Percentiles rank a stretch among this genome's conserved stretches.
Conservation (phyloP, 2,329 filamentous ascomycete genomes). For the Colletotrichum musae region DNA sequence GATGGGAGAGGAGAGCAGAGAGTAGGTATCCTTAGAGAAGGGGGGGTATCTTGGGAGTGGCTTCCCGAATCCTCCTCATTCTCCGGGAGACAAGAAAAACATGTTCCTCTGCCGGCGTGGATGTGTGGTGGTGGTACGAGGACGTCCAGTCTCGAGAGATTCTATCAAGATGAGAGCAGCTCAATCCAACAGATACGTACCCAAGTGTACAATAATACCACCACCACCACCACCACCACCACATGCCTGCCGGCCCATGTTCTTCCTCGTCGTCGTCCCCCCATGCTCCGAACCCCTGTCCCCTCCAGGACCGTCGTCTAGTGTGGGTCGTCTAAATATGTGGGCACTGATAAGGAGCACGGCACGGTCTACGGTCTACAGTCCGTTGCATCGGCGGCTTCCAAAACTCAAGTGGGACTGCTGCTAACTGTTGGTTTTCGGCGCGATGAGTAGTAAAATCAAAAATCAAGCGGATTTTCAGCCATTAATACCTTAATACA, state of each 20-base stretch:
- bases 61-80: conserved; percentile 19
- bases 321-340: conserved; percentile 29
- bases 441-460: no score
- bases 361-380: background rate
- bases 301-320: conserved; percentile 3
- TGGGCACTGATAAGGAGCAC: conserved; percentile 42
- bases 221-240: background rate
- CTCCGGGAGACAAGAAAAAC: conserved; percentile 22
- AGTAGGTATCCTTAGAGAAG: no score
- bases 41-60: conserved; percentile 5
- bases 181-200: background rate
- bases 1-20: no score
- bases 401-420: no score
- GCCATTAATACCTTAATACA: no score
- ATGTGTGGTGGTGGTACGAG: conserved; percentile 33
- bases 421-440: no score
- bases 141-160: conserved; percentile 23
- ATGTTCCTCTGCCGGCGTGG: conserved; percentile 22
- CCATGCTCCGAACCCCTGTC: conserved; percentile 5
- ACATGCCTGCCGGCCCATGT: conserved; percentile 26
- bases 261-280: conserved; percentile 13
- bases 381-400: no score
- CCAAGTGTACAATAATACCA: conserved; percentile 9
- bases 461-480: no score
- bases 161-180: conserved; percentile 13